Percentiles rank a stretch among this genome's conserved stretches.
These are phyloP conservation scores for Lasiosphaeria ovina DNA, from an alignment of 495 filamentous ascomycete species.

Conservation along the genomic window DNA sequence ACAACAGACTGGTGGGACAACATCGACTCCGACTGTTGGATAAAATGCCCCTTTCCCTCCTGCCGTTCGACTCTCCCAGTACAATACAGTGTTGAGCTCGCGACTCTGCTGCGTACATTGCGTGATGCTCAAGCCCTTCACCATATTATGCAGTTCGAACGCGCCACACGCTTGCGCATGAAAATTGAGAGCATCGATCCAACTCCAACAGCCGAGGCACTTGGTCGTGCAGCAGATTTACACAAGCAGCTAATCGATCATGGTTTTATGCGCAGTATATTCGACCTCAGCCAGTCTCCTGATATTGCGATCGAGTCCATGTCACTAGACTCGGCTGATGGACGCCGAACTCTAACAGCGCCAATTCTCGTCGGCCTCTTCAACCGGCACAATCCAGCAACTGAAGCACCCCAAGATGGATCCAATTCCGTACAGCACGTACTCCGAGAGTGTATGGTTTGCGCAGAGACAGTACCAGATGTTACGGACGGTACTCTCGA, in stretches of 20 bases:
- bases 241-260: constrained; percentile 4
- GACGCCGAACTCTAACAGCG: constrained; percentile 4
- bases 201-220: neutral
- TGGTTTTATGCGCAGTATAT: constrained; percentile 4
- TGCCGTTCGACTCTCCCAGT: constrained; percentile 6
- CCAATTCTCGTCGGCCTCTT: constrained; percentile 16
- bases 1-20: constrained; percentile 16
- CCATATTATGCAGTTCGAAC: constrained; percentile 6
- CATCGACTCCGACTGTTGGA: constrained; percentile 13
- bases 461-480: constrained; percentile 8
- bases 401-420: neutral
- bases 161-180: constrained; percentile 3
- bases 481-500: neutral
- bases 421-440: neutral
- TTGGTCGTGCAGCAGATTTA: constrained; percentile 10
- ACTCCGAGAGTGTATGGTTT: constrained; percentile 9
- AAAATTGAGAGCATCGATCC: neutral
- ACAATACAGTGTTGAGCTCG: constrained; percentile 6
- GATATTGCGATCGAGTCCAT: constrained; percentile 3
- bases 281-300: neutral
- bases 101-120: neutral
- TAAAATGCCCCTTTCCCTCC: constrained; percentile 9
- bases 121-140: neutral
- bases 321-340: constrained; percentile 12
- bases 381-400: neutral